phyloP scores from a whole-genome alignment of 1,139 yeast genomes.

The Taphrina flavorubra region DNA sequence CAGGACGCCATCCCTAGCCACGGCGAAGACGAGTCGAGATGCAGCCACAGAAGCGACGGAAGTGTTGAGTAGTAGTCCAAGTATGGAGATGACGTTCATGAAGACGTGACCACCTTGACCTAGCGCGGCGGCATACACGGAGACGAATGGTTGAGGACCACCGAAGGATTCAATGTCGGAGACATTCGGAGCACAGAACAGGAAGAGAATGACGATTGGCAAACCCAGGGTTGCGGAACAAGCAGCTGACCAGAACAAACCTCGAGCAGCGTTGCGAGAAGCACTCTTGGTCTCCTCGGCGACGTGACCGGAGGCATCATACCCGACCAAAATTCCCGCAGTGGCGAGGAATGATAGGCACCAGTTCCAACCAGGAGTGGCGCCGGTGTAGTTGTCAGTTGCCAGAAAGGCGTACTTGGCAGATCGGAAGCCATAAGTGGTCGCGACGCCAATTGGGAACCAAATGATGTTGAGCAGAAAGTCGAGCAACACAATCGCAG shows the following conservation, averaged over 20 bases:
- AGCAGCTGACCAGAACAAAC: slow-evolving; percentile 60
- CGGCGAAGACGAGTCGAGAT: slow-evolving; percentile 49
- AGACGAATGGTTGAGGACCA: slow-evolving; percentile 49
- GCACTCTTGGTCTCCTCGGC: slow-evolving; percentile 70
- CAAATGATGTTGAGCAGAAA: slow-evolving; percentile 48
- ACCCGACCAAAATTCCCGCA: slow-evolving; percentile 54
- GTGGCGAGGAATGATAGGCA: slow-evolving; percentile 48
- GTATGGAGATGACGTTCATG: slow-evolving; percentile 47
- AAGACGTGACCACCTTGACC: slow-evolving; percentile 48
- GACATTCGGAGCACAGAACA: slow-evolving; percentile 56
- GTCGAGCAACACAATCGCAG: slow-evolving; percentile 47
- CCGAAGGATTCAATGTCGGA: slow-evolving; percentile 51
- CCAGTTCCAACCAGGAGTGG: slow-evolving; percentile 49
- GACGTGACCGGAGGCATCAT: slow-evolving; percentile 71
- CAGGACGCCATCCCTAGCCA: slow-evolving; percentile 49
- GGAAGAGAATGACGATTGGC: slow-evolving; percentile 62
- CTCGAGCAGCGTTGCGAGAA: slow-evolving; percentile 63
- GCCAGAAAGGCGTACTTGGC: slow-evolving; percentile 67
- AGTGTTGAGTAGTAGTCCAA: slow-evolving; percentile 47
- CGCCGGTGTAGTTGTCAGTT: slow-evolving; percentile 67
- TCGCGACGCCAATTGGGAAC: slow-evolving; percentile 49
- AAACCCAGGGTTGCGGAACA: slow-evolving; percentile 62
- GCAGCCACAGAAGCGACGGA: slow-evolving; percentile 49
- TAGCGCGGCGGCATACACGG: slow-evolving; percentile 48
- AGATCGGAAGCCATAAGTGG: slow-evolving; percentile 53